Conservation (phyloP, 176 grass and related monocot genomes). For the Panicum miliaceum region DNA sequence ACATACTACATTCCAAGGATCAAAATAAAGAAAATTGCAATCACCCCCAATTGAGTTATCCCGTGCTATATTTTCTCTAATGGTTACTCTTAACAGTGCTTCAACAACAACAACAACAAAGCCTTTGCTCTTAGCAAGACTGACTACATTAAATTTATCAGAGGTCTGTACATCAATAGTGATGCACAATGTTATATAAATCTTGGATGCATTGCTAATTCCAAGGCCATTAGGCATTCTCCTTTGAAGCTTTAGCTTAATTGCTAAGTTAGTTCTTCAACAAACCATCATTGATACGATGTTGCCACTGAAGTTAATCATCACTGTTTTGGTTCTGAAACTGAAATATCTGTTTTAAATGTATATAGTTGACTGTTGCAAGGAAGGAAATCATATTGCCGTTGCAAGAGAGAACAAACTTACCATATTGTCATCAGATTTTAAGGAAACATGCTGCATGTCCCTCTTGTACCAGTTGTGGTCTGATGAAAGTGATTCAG, state of each 20-base stretch:
- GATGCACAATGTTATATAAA: not conserved
- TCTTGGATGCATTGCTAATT: slow-evolving; percentile 5
- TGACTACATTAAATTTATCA: slow-evolving; percentile 21
- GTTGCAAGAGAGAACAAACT: slow-evolving; percentile 68
- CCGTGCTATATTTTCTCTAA: slow-evolving; percentile 2
- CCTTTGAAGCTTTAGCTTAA: slow-evolving; percentile 15
- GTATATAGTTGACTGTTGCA: slow-evolving; percentile 73
- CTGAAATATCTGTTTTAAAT: slow-evolving; percentile 47
- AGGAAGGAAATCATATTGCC: slow-evolving; percentile 71
- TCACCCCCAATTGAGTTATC: not conserved
- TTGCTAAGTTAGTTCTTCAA: slow-evolving; percentile 16
- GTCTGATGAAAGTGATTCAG: slow-evolving; percentile 58
- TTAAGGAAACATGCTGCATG: slow-evolving; percentile 72
- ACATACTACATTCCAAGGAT: slow-evolving; percentile 28
- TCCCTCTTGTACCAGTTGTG: slow-evolving; percentile 78
- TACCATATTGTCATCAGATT: slow-evolving; percentile 72
- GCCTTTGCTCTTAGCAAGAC: not conserved
- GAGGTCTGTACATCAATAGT: slow-evolving; percentile 10
- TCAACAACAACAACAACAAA: not conserved
- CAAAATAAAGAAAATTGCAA: not conserved
- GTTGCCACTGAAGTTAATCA: slow-evolving; percentile 32
- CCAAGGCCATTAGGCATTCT: not conserved
- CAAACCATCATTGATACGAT: not conserved
- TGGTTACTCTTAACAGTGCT: not conserved
- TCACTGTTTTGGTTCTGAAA: slow-evolving; percentile 35